These are phyloP conservation scores for Quercus variabilis DNA, from an alignment of 306 rosid species.

Conservation along the genomic window DNA sequence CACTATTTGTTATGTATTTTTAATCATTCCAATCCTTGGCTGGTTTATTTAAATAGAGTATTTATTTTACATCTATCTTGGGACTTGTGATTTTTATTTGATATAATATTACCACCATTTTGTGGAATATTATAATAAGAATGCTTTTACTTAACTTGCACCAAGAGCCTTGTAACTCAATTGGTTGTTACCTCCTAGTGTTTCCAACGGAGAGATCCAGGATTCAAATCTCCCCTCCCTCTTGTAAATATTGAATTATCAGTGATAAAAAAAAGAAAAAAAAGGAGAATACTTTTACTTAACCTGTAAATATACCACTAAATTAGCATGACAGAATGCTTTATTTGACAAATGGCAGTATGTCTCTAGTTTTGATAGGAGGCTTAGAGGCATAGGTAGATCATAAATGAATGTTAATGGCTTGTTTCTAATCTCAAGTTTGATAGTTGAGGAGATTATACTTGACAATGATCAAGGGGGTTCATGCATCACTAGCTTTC, in stretches of 20 bases:
- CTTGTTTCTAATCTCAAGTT: background rate
- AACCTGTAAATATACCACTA: background rate
- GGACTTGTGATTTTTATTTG: background rate
- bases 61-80: background rate
- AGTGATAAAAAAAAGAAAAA: too few species aligned
- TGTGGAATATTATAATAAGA: background rate
- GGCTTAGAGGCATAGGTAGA: background rate
- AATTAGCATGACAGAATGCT: background rate
- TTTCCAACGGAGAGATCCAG: too few species aligned
- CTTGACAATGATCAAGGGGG: background rate
- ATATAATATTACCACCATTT: constrained; percentile 10
- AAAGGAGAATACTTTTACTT: background rate
- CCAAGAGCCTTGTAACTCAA: too few species aligned
- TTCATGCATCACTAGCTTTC: background rate
- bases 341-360: background rate
- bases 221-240: too few species aligned
- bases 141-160: background rate
- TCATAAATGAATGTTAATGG: background rate
- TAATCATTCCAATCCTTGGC: background rate
- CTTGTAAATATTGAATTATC: too few species aligned
- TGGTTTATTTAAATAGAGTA: background rate
- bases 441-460: background rate
- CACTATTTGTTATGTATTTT: background rate
- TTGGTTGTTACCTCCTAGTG: too few species aligned
- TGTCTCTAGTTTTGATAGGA: background rate